Evolutionary conservation across 2,329 filamentous ascomycete species (phyloP).

Genomic region (Sphaerostilbella broomeana): DNA sequence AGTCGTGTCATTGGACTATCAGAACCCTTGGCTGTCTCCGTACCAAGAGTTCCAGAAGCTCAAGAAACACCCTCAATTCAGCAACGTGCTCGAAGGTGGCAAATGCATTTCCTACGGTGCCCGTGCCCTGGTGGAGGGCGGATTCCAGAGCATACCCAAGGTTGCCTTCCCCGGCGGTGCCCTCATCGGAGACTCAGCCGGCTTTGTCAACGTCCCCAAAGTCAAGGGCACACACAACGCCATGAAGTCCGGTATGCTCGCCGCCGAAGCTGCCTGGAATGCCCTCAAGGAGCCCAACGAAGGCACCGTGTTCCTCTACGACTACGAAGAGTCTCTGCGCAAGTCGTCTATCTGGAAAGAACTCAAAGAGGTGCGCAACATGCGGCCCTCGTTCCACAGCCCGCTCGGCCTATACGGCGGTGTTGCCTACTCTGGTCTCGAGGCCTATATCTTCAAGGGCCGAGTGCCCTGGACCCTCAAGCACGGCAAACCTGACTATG

Average conservation of each 20-base stretch:
- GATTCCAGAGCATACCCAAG: constrained; percentile 96
- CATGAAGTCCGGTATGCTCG: constrained; percentile 96
- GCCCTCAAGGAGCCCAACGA: constrained; percentile 56
- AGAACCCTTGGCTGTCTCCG: constrained; percentile 92
- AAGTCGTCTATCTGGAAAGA: constrained; percentile 89
- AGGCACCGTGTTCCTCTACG: constrained; percentile 81
- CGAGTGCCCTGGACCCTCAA: constrained; percentile 86
- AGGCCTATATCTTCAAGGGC: constrained; percentile 82
- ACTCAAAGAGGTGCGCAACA: constrained; percentile 90
- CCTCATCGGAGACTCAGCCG: constrained; percentile 90
- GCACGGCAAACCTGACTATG: constrained; percentile 72
- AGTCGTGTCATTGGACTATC: constrained; percentile 89
- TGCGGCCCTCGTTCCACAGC: constrained; percentile 89
- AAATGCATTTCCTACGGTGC: constrained; percentile 97
- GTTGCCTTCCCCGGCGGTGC: constrained; percentile 94
- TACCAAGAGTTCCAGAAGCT: constrained; percentile 98
- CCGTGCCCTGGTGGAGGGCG: constrained; percentile 84
- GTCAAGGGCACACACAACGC: constrained; percentile 98
- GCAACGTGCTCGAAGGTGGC: constrained; percentile 79
- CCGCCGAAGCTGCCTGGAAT: constrained; percentile 80
- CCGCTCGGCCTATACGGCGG: constrained; percentile 85
- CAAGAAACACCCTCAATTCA: constrained; percentile 94
- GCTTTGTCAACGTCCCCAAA: constrained; percentile 96
- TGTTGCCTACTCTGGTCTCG: constrained; percentile 84
- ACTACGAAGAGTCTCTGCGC: constrained; percentile 86